These are phyloP conservation scores for Crithidia bombi DNA, from an alignment of 208 protist genomes.

Conservation along the genomic window DNA sequence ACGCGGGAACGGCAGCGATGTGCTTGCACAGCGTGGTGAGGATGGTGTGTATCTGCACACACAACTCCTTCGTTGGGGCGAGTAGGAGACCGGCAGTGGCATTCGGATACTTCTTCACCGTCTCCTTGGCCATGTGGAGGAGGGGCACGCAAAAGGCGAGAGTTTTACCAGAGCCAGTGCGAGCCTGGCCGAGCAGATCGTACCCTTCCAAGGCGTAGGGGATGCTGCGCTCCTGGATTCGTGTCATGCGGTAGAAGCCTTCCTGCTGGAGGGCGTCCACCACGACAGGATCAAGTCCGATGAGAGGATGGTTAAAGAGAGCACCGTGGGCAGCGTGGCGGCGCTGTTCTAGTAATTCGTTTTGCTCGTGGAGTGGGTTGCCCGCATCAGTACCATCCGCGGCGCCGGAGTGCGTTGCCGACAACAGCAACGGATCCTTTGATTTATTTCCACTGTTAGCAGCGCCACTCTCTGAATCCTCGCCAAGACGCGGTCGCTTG, in stretches of 20 bases:
- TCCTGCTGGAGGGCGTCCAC: conserved; percentile 59
- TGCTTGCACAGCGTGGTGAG: conserved; percentile 82
- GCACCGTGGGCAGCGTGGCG: conserved; percentile 46
- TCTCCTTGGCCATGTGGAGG: conserved; percentile 83
- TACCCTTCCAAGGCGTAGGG: conserved; percentile 90
- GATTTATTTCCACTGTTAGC: background rate
- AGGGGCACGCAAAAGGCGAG: conserved; percentile 95
- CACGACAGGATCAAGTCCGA: conserved; percentile 63
- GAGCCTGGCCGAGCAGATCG: conserved; percentile 92
- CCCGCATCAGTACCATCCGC: background rate
- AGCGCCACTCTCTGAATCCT: background rate
- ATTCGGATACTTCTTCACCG: conserved; percentile 50
- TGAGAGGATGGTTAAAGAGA: conserved; percentile 75
- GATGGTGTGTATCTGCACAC: conserved; percentile 91
- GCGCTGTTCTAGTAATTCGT: conserved; percentile 29
- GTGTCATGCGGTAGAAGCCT: conserved; percentile 88
- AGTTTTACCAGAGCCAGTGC: conserved; percentile 96
- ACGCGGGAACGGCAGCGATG: conserved; percentile 31
- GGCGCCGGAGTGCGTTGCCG: no score
- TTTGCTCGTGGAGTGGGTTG: conserved; percentile 14
- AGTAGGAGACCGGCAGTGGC: conserved; percentile 79
- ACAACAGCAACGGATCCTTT: no score
- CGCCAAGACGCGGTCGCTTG: background rate
- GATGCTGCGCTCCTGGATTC: conserved; percentile 95
- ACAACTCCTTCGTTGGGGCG: conserved; percentile 94